A percentile compares a stretch with the other conserved stretches of the same genome.
phyloP scores from a whole-genome alignment of 1,284 basidiomycete genomes.

The Rugosomyces carneus region DNA sequence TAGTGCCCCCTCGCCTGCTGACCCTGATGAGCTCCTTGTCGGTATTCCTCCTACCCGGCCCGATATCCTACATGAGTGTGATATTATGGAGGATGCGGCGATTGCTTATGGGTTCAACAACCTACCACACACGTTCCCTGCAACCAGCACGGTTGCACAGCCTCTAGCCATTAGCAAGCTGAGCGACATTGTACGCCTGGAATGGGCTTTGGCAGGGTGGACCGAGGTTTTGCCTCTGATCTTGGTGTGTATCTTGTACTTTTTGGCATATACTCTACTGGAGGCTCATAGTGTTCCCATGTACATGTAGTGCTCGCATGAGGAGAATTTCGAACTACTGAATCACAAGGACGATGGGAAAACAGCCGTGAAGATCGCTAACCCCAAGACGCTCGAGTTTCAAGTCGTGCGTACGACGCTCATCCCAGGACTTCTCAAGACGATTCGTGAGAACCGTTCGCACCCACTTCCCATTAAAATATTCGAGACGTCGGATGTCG shows the following conservation, averaged over 20 bases:
- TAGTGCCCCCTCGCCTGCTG: slow-evolving; percentile 41
- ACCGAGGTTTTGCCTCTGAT: slow-evolving; percentile 93
- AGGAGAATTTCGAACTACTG: slow-evolving; percentile 95
- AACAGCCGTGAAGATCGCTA: slow-evolving; percentile 85
- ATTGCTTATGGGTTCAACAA: slow-evolving; percentile 99
- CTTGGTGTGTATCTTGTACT: slow-evolving; percentile 48
- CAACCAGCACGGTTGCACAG: slow-evolving; percentile 94
- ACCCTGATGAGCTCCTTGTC: slow-evolving; percentile 68
- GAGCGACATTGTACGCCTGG: slow-evolving; percentile 81
- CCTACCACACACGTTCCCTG: slow-evolving; percentile 85
- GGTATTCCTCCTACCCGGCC: slow-evolving; percentile 87
- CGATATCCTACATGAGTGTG: slow-evolving; percentile 97
- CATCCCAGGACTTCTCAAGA: slow-evolving; percentile 94
- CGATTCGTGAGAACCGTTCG: slow-evolving; percentile 92
- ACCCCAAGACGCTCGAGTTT: slow-evolving; percentile 97
- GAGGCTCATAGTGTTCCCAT: not conserved
- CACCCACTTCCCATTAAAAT: slow-evolving; percentile 89
- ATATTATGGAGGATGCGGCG: slow-evolving; percentile 97
- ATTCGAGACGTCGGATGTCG: slow-evolving; percentile 93
- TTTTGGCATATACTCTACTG: not conserved
- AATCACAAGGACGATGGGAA: slow-evolving; percentile 81
- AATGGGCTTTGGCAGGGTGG: slow-evolving; percentile 96
- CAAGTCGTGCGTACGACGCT: slow-evolving; percentile 96
- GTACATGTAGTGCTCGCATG: slow-evolving; percentile 89
- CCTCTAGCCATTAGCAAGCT: slow-evolving; percentile 89